These are phyloP conservation scores for Rutidosis leptorrhynchoides DNA, from an alignment of 129 eudicot genomes.

Conservation along the genomic window DNA sequence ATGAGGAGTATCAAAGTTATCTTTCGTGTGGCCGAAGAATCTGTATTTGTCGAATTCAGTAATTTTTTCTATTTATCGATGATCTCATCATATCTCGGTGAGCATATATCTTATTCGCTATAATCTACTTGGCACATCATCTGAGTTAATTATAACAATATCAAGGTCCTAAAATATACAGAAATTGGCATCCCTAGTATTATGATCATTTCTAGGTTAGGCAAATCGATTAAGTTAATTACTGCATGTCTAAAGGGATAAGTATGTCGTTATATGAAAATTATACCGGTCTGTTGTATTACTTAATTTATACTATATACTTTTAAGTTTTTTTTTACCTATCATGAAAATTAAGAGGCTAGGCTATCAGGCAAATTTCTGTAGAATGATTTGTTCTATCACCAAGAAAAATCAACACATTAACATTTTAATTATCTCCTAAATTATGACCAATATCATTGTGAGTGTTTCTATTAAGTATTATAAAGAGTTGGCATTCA, in stretches of 20 bases:
- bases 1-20: slow-evolving; percentile 26
- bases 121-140: slow-evolving; percentile 7
- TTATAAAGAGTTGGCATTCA: background rate
- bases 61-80: background rate
- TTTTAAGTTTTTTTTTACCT: too few relatives aligned
- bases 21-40: slow-evolving; percentile 33
- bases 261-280: slow-evolving; percentile 26
- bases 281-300: slow-evolving; percentile 1
- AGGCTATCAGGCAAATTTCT: slow-evolving; percentile 2
- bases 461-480: background rate
- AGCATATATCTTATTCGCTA: slow-evolving; percentile 15
- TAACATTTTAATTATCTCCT: slow-evolving; percentile 4
- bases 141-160: slow-evolving; percentile 17
- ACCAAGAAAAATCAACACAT: slow-evolving; percentile 3
- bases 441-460: background rate
- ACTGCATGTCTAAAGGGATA: slow-evolving; percentile 7
- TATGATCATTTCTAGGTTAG: slow-evolving; percentile 13
- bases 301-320: background rate
- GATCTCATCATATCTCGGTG: slow-evolving; percentile 16
- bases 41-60: slow-evolving; percentile 12
- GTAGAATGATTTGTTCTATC: slow-evolving; percentile 34
- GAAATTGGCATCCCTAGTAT: background rate
- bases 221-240: slow-evolving; percentile 11
- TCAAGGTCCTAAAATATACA: slow-evolving; percentile 1
- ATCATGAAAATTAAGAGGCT: slow-evolving; percentile 25